A percentile compares a stretch with the other conserved stretches of the same genome.
These are phyloP conservation scores for Euclidium syriacum DNA, from an alignment of 345 rosid genomes.

Conservation along the genomic window DNA sequence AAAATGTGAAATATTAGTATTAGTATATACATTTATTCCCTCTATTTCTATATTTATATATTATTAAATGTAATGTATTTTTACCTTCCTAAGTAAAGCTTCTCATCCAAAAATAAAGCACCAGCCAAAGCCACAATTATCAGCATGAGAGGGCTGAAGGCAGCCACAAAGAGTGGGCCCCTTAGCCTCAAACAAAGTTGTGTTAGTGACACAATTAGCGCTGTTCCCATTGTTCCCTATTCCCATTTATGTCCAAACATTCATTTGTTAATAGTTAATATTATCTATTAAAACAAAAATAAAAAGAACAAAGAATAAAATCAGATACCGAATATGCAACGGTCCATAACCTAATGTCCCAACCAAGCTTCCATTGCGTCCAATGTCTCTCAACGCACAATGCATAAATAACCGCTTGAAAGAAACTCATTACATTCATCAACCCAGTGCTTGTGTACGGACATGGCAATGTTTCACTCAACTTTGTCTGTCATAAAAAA, in stretches of 20 bases:
- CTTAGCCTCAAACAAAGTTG: slow-evolving; percentile 25
- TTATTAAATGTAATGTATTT: no score
- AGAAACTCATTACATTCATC: slow-evolving; percentile 32
- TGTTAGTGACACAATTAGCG: slow-evolving; percentile 14
- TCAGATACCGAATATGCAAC: slow-evolving; percentile 30
- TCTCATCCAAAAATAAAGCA: slow-evolving; percentile 28
- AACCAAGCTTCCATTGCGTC: slow-evolving; percentile 50
- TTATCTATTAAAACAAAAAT: background rate
- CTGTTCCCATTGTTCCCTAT: slow-evolving; percentile 36
- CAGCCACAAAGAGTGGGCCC: slow-evolving; percentile 36
- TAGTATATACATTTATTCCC: background rate
- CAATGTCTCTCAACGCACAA: slow-evolving; percentile 36
- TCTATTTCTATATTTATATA: background rate
- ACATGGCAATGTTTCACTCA: slow-evolving; percentile 37
- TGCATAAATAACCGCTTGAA: slow-evolving; percentile 29
- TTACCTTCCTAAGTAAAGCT: slow-evolving; percentile 37
- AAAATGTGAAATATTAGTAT: background rate
- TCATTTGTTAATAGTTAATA: background rate
- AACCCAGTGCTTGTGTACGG: slow-evolving; percentile 43
- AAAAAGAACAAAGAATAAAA: background rate
- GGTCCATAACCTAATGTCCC: slow-evolving; percentile 39
- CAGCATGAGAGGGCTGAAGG: slow-evolving; percentile 31
- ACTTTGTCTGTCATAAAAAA: slow-evolving; percentile 34
- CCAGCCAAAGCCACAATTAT: slow-evolving; percentile 28
- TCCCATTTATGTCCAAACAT: no score